Conservation (phyloP, 768 basidiomycete species). For the Leucosporidium scottii region DNA sequence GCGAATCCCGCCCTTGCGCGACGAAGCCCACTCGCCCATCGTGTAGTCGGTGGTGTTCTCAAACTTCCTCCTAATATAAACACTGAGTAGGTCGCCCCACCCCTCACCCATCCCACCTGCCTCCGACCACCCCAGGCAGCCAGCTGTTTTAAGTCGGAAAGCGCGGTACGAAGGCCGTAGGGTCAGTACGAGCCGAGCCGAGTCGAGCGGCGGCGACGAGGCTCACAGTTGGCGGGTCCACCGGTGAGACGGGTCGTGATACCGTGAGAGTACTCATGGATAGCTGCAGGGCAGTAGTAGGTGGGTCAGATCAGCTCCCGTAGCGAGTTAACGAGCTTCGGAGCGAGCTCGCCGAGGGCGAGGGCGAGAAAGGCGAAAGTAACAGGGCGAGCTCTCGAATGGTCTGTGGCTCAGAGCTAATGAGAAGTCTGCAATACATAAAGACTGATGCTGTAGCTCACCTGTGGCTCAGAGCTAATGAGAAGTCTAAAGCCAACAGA, state of each 20-base stretch:
- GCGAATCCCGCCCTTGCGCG: conserved; percentile 57
- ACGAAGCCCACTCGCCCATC: conserved; percentile 83
- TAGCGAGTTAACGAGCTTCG: too few species aligned
- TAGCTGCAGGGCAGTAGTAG: not conserved
- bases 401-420: too few species aligned
- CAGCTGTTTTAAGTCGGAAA: not conserved
- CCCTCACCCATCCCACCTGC: conserved; percentile 76
- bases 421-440: too few species aligned
- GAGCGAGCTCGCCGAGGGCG: not conserved
- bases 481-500: too few species aligned
- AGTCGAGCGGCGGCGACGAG: conserved; percentile 42
- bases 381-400: too few species aligned
- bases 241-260: conserved; percentile 90
- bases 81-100: conserved; percentile 62
- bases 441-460: too few species aligned
- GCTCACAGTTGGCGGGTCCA: conserved; percentile 47
- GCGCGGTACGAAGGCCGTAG: not conserved
- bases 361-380: not conserved
- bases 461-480: too few species aligned
- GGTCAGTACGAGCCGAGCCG: conserved; percentile 13
- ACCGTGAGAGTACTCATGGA: conserved; percentile 77
- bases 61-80: conserved; percentile 44
- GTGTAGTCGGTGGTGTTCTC: conserved; percentile 38
- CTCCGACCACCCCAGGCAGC: conserved; percentile 79
- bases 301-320: not conserved